Conservation (phyloP, 306 rosid species). For the Cicer bijugum region DNA sequence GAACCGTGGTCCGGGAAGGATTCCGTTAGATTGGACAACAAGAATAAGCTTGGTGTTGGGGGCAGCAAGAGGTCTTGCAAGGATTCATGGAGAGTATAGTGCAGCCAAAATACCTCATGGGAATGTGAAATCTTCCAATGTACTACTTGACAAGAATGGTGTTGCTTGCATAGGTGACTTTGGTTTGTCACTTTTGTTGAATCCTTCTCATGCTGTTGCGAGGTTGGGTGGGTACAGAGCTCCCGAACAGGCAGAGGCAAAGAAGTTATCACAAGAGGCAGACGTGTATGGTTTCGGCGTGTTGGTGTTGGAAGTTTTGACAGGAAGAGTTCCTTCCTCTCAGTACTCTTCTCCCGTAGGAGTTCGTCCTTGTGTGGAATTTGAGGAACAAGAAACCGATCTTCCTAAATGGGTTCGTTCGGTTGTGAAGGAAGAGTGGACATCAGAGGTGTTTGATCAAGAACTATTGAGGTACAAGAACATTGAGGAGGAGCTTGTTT, state of each 20-base stretch:
- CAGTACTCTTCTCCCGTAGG: constrained; percentile 58
- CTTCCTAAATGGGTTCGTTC: constrained; percentile 93
- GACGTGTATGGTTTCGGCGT: constrained; percentile 89
- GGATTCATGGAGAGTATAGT: constrained; percentile 75
- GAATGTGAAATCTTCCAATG: constrained; percentile 84
- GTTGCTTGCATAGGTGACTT: constrained; percentile 85
- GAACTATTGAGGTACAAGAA: constrained; percentile 92
- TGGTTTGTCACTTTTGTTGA: constrained; percentile 75
- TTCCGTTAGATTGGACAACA: constrained; percentile 98
- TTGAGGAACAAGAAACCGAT: constrained; percentile 66
- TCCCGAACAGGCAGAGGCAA: constrained; percentile 81
- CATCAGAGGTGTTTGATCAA: constrained; percentile 86
- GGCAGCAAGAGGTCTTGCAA: constrained; percentile 81
- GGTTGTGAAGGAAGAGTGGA: constrained; percentile 92
- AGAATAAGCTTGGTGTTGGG: constrained; percentile 87
- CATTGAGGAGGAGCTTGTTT: constrained; percentile 89
- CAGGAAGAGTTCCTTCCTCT: constrained; percentile 71
- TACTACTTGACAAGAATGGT: constrained; percentile 86
- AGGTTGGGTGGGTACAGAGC: constrained; percentile 86
- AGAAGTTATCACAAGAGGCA: constrained; percentile 79
- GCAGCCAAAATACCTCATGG: constrained; percentile 87
- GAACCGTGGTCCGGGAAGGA: constrained; percentile 92
- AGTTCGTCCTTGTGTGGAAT: constrained; percentile 48
- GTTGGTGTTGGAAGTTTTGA: constrained; percentile 74
- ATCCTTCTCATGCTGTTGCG: constrained; percentile 85